Conservation (phyloP, 139 green algal species). For the Zygnema cylindricum region DNA sequence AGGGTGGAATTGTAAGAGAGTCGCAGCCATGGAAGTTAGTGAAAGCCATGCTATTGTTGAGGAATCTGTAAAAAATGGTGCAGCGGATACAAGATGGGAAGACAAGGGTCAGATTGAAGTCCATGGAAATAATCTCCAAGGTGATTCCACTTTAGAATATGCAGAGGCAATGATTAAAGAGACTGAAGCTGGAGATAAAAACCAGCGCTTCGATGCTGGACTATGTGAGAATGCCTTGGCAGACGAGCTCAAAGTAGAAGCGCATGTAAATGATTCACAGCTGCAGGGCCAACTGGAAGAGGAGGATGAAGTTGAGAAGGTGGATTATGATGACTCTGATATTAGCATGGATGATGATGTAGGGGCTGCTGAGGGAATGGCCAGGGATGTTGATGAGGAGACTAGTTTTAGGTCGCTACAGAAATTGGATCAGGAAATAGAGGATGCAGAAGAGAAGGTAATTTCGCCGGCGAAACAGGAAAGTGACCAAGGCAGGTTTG, state of each 20-base stretch:
- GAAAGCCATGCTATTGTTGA: too few relatives aligned
- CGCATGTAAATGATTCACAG: neutral
- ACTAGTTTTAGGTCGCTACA: neutral
- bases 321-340: slow-evolving; percentile 16
- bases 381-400: neutral
- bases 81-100: neutral
- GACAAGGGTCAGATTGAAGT: neutral
- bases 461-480: too few relatives aligned
- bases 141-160: neutral
- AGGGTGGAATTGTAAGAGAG: too few relatives aligned
- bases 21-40: too few relatives aligned
- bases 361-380: neutral
- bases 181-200: neutral
- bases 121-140: neutral
- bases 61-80: neutral
- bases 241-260: neutral
- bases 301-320: slow-evolving; percentile 8
- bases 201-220: neutral
- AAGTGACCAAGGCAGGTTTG: neutral
- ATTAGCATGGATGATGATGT: neutral
- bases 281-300: too few relatives aligned
- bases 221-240: neutral
- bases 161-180: neutral
- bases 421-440: neutral
- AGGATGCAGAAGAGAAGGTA: neutral